Evolutionary conservation across 2,329 filamentous ascomycete genomes (phyloP).

Genomic region (Colletotrichum sp.): DNA sequence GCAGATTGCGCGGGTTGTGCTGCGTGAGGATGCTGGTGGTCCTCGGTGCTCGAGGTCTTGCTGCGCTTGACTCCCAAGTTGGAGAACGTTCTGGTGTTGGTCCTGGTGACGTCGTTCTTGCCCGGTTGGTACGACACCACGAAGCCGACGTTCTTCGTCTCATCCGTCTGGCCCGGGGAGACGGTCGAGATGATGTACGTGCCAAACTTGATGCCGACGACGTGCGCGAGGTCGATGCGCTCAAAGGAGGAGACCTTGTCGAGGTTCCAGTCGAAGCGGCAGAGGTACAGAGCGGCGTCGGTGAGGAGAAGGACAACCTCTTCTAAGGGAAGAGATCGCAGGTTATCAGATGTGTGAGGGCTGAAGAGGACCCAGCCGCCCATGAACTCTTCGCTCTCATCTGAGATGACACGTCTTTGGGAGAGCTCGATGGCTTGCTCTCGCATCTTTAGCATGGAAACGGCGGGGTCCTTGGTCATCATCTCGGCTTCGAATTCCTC

Average conservation of each 20-base stretch:
- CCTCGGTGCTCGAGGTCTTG: background rate
- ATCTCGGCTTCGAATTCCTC: conserved; percentile 94
- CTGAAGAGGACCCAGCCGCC: conserved; percentile 89
- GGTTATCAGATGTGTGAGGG: conserved; percentile 72
- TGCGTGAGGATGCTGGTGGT: background rate
- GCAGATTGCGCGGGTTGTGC: conserved; percentile 28
- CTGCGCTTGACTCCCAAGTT: conserved; percentile 41
- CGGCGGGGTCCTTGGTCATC: conserved; percentile 89
- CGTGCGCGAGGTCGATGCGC: conserved; percentile 76
- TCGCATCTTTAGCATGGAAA: conserved; percentile 83
- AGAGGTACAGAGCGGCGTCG: conserved; percentile 83
- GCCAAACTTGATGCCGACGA: conserved; percentile 77
- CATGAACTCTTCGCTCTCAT: conserved; percentile 83
- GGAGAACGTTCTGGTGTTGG: conserved; percentile 85
- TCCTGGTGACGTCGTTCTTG: conserved; percentile 73
- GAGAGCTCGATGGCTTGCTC: conserved; percentile 91
- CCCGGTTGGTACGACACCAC: conserved; percentile 78
- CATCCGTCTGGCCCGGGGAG: conserved; percentile 77
- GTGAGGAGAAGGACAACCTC: conserved; percentile 90
- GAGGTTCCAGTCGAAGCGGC: conserved; percentile 91
- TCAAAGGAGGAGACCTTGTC: conserved; percentile 96
- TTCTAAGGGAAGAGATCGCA: conserved; percentile 75
- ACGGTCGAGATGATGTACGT: conserved; percentile 92
- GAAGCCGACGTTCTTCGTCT: conserved; percentile 82
- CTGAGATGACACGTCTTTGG: conserved; percentile 83